Evolutionary conservation across 2,329 filamentous ascomycete species (phyloP).

Genomic region (Gnomoniopsis smithogilvyi): DNA sequence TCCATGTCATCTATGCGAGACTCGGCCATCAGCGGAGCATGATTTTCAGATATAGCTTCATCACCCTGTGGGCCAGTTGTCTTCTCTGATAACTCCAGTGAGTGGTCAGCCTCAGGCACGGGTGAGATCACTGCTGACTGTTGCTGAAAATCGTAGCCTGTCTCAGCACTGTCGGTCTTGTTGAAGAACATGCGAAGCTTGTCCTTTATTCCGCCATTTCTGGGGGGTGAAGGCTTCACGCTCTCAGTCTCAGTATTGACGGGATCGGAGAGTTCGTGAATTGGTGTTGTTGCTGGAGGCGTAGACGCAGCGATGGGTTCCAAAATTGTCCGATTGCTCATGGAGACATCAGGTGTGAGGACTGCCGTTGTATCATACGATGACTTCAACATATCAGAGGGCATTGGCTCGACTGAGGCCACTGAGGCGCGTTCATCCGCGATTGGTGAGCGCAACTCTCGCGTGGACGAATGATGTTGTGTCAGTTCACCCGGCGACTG

Average conservation of each 20-base stretch:
- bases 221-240: neutral
- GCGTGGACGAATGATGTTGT: neutral
- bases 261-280: neutral
- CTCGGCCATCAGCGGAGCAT: too few species aligned
- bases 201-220: neutral
- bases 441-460: neutral
- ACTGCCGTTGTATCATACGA: neutral
- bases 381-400: neutral
- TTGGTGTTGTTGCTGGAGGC: neutral
- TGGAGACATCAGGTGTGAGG: too few species aligned
- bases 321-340: neutral
- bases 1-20: neutral
- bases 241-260: neutral
- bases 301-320: neutral
- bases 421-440: neutral
- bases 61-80: neutral
- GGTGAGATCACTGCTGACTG: neutral
- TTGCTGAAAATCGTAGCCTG: neutral
- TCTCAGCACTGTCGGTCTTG: neutral
- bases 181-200: constrained; percentile 3
- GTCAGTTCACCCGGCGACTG: neutral
- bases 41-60: neutral
- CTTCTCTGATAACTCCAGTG: neutral
- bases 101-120: neutral
- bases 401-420: neutral